A percentile compares a stretch with the other conserved stretches of the same genome.
phyloP scores from a whole-genome alignment of 306 rosid genomes.

The Casuarina cunninghamiana region DNA sequence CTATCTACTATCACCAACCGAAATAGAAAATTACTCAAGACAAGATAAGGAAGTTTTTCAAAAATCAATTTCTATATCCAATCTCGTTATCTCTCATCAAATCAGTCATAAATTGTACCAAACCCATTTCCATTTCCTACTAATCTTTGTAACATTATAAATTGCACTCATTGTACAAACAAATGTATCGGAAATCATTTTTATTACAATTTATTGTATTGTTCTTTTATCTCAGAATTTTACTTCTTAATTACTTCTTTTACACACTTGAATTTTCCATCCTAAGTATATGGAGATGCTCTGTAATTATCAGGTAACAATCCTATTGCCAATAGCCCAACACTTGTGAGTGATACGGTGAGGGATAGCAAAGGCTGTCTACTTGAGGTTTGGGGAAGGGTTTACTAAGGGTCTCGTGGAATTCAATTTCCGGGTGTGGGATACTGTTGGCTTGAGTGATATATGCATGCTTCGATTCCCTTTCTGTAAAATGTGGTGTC shows the following conservation, averaged over 20 bases:
- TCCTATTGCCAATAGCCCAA: neutral
- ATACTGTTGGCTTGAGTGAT: neutral
- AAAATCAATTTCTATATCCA: no score
- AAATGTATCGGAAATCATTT: no score
- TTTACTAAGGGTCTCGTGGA: neutral
- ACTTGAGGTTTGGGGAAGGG: neutral
- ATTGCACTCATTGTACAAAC: no score
- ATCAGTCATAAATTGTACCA: no score
- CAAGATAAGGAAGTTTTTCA: no score
- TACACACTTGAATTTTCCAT: neutral
- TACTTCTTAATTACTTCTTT: neutral
- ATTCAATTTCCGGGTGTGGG: neutral
- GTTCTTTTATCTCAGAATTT: no score
- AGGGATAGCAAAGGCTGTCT: neutral
- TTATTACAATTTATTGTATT: no score
- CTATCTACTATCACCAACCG: no score
- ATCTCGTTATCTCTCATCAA: no score
- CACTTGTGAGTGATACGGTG: neutral
- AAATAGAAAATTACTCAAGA: no score
- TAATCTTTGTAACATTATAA: no score
- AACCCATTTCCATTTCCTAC: no score
- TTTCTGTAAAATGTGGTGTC: neutral
- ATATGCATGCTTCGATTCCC: neutral
- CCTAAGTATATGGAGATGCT: neutral
- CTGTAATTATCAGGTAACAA: neutral